Percentiles rank a stretch among this genome's conserved stretches.
Conservation (phyloP, 2,329 filamentous ascomycete genomes). For the Lanzia echinophila region DNA sequence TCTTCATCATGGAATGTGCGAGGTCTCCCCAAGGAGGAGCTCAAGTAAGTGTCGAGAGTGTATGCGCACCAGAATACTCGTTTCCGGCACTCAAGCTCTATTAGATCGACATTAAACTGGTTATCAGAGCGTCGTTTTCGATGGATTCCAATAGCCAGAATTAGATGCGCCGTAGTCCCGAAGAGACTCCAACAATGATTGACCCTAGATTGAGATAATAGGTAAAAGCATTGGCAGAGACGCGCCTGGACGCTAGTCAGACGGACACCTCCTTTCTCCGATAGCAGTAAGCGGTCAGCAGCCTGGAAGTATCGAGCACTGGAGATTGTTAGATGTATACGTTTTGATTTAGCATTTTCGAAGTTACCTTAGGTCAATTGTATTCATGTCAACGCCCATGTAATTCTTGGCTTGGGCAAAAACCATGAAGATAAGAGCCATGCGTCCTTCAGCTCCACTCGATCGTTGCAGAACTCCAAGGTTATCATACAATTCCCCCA, state of each 20-base stretch:
- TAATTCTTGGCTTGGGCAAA: slow-evolving; percentile 44
- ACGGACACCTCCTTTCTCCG: slow-evolving; percentile 30
- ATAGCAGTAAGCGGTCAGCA: slow-evolving; percentile 28
- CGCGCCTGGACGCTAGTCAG: slow-evolving; percentile 36
- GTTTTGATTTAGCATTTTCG: too few relatives aligned
- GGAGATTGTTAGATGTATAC: slow-evolving; percentile 10
- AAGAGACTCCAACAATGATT: slow-evolving; percentile 34
- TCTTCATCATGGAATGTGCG: slow-evolving; percentile 57
- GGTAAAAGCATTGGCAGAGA: slow-evolving; percentile 33
- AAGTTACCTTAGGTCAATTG: slow-evolving; percentile 16
- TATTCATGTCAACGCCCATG: slow-evolving; percentile 6
- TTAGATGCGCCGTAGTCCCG: slow-evolving; percentile 29
- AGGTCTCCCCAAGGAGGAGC: slow-evolving; percentile 54
- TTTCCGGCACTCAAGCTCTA: slow-evolving; percentile 42
- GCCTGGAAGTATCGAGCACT: slow-evolving; percentile 25
- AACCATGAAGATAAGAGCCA: slow-evolving; percentile 40
- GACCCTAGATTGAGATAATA: slow-evolving; percentile 30
- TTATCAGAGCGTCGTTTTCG: slow-evolving; percentile 17
- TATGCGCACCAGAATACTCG: slow-evolving; percentile 61
- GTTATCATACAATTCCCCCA: slow-evolving; percentile 41
- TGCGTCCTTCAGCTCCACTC: slow-evolving; percentile 36
- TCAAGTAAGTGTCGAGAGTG: slow-evolving; percentile 57
- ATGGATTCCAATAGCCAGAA: slow-evolving; percentile 31
- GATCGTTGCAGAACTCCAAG: slow-evolving; percentile 35
- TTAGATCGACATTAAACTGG: slow-evolving; percentile 29